These are phyloP conservation scores for Sporisorium scitamineum DNA, from an alignment of 1,284 basidiomycete genomes.

Conservation along the genomic window DNA sequence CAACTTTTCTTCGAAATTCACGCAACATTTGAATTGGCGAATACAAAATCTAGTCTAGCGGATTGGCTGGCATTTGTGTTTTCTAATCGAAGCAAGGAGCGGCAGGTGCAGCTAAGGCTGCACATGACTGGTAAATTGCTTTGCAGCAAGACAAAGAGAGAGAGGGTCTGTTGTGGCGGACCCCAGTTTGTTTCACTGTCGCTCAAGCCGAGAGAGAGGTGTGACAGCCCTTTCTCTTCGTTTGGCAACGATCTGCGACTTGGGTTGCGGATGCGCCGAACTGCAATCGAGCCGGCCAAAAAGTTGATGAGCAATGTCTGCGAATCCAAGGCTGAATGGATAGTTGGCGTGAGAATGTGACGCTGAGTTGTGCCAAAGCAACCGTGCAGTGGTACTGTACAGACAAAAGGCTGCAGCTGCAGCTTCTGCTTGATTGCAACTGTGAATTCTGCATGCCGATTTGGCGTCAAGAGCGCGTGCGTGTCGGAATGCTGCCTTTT, in stretches of 20 bases:
- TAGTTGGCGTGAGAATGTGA: no score
- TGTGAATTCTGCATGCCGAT: neutral
- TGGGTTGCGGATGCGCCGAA: no score
- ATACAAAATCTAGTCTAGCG: neutral
- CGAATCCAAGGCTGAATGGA: no score
- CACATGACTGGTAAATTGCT: slow-evolving; percentile 7
- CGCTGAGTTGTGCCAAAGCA: no score
- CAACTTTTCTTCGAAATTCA: neutral
- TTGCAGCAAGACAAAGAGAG: neutral
- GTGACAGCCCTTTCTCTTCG: no score
- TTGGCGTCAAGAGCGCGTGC: neutral
- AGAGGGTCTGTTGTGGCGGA: no score
- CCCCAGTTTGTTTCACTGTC: no score
- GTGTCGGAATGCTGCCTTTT: neutral
- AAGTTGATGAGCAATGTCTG: no score
- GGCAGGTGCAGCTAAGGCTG: neutral
- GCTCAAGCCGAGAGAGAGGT: no score
- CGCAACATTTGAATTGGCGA: neutral
- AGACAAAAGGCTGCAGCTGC: neutral
- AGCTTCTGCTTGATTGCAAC: neutral
- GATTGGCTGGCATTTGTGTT: neutral
- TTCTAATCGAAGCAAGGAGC: slow-evolving; percentile 2
- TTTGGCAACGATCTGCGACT: no score
- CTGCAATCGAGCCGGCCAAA: no score
- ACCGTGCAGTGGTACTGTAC: no score